A percentile compares a stretch with the other conserved stretches of the same genome.
Evolutionary conservation across 371 early-diverging fungal species (phyloP).

Genomic region (Nematocida displodere): DNA sequence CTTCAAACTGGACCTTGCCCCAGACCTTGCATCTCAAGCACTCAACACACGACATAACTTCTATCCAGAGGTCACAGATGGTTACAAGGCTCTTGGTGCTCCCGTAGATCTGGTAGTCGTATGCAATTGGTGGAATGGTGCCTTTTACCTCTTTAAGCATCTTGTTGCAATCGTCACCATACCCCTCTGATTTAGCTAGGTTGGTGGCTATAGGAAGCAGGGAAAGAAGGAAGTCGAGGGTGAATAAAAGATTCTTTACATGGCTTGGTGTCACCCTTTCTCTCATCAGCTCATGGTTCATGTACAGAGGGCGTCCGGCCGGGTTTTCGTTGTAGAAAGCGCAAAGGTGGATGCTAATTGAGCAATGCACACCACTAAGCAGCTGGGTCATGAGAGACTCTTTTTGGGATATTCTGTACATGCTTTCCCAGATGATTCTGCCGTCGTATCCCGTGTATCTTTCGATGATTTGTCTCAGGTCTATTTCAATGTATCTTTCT

Average conservation of each 20-base stretch:
- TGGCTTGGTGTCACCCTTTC: conserved; percentile 4
- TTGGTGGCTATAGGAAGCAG: conserved; percentile 4
- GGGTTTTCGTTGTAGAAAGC: conserved; percentile 42
- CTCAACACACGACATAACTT: conserved; percentile 27
- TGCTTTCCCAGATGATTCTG: conserved; percentile 5
- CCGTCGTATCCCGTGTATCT: conserved; percentile 49
- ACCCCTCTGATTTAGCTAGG: not conserved
- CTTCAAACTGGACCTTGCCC: conserved; percentile 52
- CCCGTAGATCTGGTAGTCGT: not conserved
- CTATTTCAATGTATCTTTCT: not conserved
- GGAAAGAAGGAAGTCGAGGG: conserved; percentile 37
- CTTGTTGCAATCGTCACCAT: not conserved
- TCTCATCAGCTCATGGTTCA: conserved; percentile 39
- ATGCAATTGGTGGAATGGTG: not conserved
- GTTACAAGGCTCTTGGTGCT: not conserved
- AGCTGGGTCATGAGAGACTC: conserved; percentile 11
- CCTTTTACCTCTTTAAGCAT: not conserved
- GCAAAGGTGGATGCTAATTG: conserved; percentile 22
- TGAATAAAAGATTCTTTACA: conserved; percentile 1
- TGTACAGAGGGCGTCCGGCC: not conserved
- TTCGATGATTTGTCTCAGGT: conserved; percentile 30
- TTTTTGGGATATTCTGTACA: conserved; percentile 4
- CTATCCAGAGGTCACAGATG: not conserved
- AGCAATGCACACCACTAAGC: conserved; percentile 28
- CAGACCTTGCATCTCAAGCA: conserved; percentile 51